Evolutionary conservation across 495 filamentous ascomycete species (phyloP).

Genomic region (Monascus purpureus): DNA sequence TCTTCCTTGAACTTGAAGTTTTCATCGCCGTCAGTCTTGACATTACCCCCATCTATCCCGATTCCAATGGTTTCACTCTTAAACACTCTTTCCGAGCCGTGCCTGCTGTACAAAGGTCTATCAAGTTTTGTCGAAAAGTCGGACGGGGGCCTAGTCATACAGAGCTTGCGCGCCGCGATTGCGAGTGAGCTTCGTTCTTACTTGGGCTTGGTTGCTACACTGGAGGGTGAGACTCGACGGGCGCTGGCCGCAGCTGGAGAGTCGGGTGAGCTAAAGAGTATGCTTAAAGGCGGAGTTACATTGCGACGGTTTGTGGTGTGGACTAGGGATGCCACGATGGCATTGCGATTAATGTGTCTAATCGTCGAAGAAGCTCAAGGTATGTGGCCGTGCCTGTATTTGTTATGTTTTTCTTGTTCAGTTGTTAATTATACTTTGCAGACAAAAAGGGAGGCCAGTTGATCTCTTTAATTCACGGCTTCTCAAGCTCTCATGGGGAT

Average conservation of each 20-base stretch:
- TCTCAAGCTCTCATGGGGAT: constrained; percentile 87
- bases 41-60: constrained; percentile 65
- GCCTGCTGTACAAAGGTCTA: constrained; percentile 71
- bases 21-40: constrained; percentile 44
- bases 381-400: too few relatives aligned
- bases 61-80: constrained; percentile 76
- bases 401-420: too few relatives aligned
- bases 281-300: constrained; percentile 85
- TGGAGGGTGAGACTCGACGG: constrained; percentile 86
- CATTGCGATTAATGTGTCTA: constrained; percentile 80
- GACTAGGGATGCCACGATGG: constrained; percentile 96
- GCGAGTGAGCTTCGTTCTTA: constrained; percentile 77
- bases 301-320: constrained; percentile 92
- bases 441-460: constrained; percentile 82
- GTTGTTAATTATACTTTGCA: constrained; percentile 16
- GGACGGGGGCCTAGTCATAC: constrained; percentile 64
- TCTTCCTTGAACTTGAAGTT: constrained; percentile 78
- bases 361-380: constrained; percentile 84
- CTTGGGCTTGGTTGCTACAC: constrained; percentile 76
- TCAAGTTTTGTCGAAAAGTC: constrained; percentile 63
- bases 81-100: constrained; percentile 84
- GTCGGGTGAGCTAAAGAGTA: constrained; percentile 44
- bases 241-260: constrained; percentile 55
- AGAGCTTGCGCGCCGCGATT: constrained; percentile 86
- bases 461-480: constrained; percentile 85